These are phyloP conservation scores for Cercospora sp. DNA, from an alignment of 2,329 filamentous ascomycete genomes.

Conservation along the genomic window DNA sequence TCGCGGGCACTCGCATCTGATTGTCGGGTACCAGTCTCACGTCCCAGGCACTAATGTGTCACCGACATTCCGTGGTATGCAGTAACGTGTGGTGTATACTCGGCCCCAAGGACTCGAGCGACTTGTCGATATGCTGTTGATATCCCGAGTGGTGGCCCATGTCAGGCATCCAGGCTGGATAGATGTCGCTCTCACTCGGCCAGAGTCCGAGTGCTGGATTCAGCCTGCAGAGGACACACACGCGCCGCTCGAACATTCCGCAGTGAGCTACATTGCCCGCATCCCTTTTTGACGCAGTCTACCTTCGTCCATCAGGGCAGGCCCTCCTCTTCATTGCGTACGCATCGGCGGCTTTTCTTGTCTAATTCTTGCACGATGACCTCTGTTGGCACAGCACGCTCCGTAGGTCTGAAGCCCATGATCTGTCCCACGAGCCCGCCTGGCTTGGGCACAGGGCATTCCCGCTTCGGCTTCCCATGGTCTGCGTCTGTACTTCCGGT, in stretches of 20 bases:
- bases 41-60: background rate
- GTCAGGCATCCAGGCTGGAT: background rate
- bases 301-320: background rate
- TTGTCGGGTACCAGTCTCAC: background rate
- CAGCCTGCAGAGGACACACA: background rate
- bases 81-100: background rate
- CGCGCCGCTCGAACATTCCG: background rate
- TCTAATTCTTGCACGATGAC: conserved; percentile 33
- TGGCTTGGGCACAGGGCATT: conserved; percentile 93
- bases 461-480: conserved; percentile 52
- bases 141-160: background rate
- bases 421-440: conserved; percentile 73
- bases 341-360: conserved; percentile 13
- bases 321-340: background rate
- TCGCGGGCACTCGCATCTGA: background rate
- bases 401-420: conserved; percentile 62
- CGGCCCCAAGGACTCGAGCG: background rate
- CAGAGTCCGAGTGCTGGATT: background rate
- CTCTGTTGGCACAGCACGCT: conserved; percentile 28
- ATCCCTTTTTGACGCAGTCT: background rate
- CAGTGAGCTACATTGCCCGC: background rate
- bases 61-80: background rate
- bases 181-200: background rate
- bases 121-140: background rate
- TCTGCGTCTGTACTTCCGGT: conserved; percentile 13